phyloP scores from a whole-genome alignment of 78 protist species.

The Anaeramoeba flamelloides region DNA sequence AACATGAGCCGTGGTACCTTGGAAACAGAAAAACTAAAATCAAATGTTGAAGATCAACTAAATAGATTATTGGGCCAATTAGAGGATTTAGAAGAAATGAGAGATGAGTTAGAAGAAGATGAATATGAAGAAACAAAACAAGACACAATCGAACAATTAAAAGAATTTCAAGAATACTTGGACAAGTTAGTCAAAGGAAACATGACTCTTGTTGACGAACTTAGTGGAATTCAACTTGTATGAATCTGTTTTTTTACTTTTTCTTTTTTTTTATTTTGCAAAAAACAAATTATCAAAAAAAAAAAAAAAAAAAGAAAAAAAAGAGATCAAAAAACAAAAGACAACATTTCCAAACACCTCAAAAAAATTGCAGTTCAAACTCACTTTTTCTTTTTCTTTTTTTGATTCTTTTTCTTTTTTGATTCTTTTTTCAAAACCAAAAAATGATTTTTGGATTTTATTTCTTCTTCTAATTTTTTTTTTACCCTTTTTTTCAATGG shows the following conservation, averaged over 20 bases:
- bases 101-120: conserved; percentile 23
- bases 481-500: too few species aligned
- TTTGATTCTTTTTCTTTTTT: too few species aligned
- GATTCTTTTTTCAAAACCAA: too few species aligned
- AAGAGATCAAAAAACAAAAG: not conserved
- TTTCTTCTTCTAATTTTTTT: too few species aligned
- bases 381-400: too few species aligned
- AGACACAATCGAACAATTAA: conserved; percentile 53
- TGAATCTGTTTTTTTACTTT: not conserved
- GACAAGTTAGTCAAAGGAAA: conserved; percentile 38
- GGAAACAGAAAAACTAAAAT: conserved; percentile 18
- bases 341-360: conserved; percentile 1
- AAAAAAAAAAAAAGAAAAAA: not conserved
- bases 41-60: conserved; percentile 25
- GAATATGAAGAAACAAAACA: conserved; percentile 39
- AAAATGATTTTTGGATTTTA: too few species aligned
- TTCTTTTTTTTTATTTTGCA: not conserved
- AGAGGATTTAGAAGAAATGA: conserved; percentile 25
- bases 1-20: not conserved
- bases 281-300: conserved; percentile 3
- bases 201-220: conserved; percentile 48
- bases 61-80: conserved; percentile 22
- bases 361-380: too few species aligned
- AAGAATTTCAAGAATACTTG: conserved; percentile 45
- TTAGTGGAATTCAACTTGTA: conserved; percentile 14